These are phyloP conservation scores for Tulasnella sp. DNA, from an alignment of 768 basidiomycete species.

Conservation along the genomic window DNA sequence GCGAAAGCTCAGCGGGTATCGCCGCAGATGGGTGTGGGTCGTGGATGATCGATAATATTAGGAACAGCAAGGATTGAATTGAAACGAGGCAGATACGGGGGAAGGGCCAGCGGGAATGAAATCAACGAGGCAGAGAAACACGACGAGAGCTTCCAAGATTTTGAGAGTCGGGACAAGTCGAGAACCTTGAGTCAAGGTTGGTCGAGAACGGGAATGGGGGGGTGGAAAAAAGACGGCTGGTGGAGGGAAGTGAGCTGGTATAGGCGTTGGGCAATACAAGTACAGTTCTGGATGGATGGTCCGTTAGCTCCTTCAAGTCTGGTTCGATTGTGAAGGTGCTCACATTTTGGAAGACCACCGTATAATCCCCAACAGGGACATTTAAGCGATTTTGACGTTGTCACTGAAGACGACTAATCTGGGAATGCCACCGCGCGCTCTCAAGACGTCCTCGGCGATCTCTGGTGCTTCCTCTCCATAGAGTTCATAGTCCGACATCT, in stretches of 20 bases:
- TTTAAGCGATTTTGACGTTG: background rate
- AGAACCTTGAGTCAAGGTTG: background rate
- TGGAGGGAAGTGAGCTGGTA: background rate
- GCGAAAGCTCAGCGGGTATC: background rate
- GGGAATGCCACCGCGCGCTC: background rate
- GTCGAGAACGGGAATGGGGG: background rate
- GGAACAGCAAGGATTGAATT: background rate
- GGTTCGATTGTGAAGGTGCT: background rate
- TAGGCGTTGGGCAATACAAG: constrained; percentile 8
- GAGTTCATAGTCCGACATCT: background rate
- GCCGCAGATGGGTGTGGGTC: background rate
- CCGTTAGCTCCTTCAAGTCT: background rate
- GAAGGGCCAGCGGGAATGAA: background rate
- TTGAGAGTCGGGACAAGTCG: background rate
- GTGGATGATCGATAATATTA: background rate
- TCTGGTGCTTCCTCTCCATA: background rate
- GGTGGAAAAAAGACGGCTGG: background rate
- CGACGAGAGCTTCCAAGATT: background rate
- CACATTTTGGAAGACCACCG: background rate
- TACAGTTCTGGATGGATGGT: background rate
- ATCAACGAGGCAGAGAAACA: background rate
- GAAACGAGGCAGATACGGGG: background rate
- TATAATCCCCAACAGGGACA: background rate
- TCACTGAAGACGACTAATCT: background rate
- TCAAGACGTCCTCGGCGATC: background rate